These are phyloP conservation scores for Chlamydomonas schloesseri DNA, from an alignment of 139 green algal genomes.

Conservation along the genomic window DNA sequence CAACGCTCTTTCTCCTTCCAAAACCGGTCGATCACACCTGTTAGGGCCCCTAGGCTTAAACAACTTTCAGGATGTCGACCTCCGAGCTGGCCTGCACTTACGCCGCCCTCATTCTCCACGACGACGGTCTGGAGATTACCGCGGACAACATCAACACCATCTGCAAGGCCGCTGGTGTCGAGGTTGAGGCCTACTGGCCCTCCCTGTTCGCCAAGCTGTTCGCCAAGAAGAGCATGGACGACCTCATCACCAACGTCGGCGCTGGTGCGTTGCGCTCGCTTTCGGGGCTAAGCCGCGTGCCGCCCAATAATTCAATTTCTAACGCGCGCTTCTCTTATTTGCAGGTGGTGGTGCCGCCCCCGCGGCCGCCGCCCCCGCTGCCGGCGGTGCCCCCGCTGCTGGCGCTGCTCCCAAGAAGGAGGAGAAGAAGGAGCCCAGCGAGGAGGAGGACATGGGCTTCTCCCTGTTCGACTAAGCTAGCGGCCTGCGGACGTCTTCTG, in stretches of 20 bases:
- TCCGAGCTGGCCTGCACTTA: conserved; percentile 87
- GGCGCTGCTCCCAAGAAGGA: conserved; percentile 78
- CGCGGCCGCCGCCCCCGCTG: conserved; percentile 74
- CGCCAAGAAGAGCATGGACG: conserved; percentile 92
- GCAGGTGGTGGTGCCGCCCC: conserved; percentile 69
- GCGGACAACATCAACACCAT: conserved; percentile 95
- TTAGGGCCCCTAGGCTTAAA: conserved; percentile 76
- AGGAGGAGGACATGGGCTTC: conserved; percentile 96
- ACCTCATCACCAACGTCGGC: conserved; percentile 98
- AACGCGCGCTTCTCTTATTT: background rate
- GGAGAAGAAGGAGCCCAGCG: conserved; percentile 88
- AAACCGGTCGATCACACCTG: conserved; percentile 30
- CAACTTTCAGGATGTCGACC: conserved; percentile 75
- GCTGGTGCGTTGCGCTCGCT: conserved; percentile 67
- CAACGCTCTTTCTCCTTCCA: too few species aligned
- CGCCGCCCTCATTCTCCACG: conserved; percentile 95
- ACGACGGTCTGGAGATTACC: conserved; percentile 96
- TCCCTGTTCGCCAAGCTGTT: conserved; percentile 97
- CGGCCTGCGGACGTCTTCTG: background rate
- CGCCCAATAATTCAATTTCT: too few species aligned
- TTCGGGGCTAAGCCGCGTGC: background rate
- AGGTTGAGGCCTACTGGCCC: conserved; percentile 97
- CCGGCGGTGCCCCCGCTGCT: conserved; percentile 69
- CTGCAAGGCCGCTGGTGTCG: conserved; percentile 77
- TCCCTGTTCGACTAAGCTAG: conserved; percentile 53